phyloP scores from a whole-genome alignment of 768 basidiomycete genomes.

The Lyophyllum shimeji region DNA sequence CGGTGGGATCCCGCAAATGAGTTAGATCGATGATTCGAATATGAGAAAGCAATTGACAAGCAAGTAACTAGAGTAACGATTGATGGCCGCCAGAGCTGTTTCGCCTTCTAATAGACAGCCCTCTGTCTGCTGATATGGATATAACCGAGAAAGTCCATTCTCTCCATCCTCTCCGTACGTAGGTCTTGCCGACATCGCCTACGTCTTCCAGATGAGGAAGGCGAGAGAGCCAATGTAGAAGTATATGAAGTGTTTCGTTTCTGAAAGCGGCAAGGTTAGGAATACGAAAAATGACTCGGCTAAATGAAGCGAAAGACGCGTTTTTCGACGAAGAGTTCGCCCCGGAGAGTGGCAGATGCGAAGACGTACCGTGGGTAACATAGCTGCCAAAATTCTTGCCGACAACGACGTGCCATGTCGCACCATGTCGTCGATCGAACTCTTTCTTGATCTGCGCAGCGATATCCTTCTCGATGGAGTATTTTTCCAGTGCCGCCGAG shows the following conservation, averaged over 20 bases:
- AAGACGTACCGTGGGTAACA: conserved; percentile 85
- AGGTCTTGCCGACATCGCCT: conserved; percentile 20
- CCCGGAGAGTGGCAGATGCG: conserved; percentile 5
- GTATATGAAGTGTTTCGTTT: conserved; percentile 99
- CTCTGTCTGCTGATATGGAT: conserved; percentile 2
- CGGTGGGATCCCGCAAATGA: not conserved
- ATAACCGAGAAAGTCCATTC: conserved; percentile 4
- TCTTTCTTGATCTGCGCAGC: conserved; percentile 98
- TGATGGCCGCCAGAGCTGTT: conserved; percentile 7
- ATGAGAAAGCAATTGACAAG: conserved; percentile 15
- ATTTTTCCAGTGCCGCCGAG: conserved; percentile 82
- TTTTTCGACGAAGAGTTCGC: conserved; percentile 15
- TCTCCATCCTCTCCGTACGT: not conserved
- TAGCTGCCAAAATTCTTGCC: conserved; percentile 99
- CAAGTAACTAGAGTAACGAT: conserved; percentile 14
- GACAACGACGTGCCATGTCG: conserved; percentile 98
- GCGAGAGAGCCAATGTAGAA: conserved; percentile 94
- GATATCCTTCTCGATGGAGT: conserved; percentile 96
- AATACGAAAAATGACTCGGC: conserved; percentile 7
- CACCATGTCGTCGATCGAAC: conserved; percentile 88
- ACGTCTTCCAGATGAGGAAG: conserved; percentile 95
- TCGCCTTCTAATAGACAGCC: conserved; percentile 10
- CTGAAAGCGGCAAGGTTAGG: conserved; percentile 38
- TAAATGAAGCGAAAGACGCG: conserved; percentile 21
- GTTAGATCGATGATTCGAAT: conserved; percentile 9